A percentile compares a stretch with the other conserved stretches of the same genome.
Conservation (phyloP, 2,329 filamentous ascomycete species). For the Calonectria crousiana region DNA sequence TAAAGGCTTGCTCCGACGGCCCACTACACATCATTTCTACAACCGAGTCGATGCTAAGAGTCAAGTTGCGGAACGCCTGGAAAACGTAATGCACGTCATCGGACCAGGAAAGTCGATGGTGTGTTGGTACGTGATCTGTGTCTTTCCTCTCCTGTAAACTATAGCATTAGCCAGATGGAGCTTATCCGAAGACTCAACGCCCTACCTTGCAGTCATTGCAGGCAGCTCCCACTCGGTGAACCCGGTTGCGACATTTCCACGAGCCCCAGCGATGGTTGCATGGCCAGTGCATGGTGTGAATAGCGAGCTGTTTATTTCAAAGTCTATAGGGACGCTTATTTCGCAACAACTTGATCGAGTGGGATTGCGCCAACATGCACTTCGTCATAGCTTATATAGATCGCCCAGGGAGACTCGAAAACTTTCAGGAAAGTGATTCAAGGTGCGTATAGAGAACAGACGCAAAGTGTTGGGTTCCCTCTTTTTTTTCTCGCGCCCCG, state of each 20-base stretch:
- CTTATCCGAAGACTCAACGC: neutral
- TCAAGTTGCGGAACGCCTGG: constrained; percentile 34
- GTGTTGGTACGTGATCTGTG: constrained; percentile 36
- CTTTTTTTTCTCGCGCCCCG: constrained; percentile 20
- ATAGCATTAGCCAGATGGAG: constrained; percentile 17
- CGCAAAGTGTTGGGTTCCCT: constrained; percentile 21
- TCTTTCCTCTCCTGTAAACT: constrained; percentile 31
- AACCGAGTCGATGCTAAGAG: constrained; percentile 34
- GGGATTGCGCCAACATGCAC: neutral
- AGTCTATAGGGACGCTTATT: neutral
- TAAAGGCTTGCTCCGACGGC: constrained; percentile 30
- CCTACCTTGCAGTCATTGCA: constrained; percentile 40
- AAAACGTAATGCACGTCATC: constrained; percentile 38
- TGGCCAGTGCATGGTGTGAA: constrained; percentile 38
- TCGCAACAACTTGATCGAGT: neutral
- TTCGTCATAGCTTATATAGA: constrained; percentile 34
- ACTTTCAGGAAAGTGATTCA: constrained; percentile 31
- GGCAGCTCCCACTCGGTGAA: constrained; percentile 32
- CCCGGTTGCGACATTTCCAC: constrained; percentile 37
- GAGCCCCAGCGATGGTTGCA: constrained; percentile 41
- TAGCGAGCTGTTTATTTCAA: constrained; percentile 10
- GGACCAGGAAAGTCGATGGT: constrained; percentile 36
- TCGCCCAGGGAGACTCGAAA: constrained; percentile 15
- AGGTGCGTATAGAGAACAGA: constrained; percentile 7
- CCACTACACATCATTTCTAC: constrained; percentile 38